Evolutionary conservation across 768 basidiomycete genomes (phyloP), one percentile per base, ranked within the genome.

Genomic region (Mycena vulgaris): DNA sequence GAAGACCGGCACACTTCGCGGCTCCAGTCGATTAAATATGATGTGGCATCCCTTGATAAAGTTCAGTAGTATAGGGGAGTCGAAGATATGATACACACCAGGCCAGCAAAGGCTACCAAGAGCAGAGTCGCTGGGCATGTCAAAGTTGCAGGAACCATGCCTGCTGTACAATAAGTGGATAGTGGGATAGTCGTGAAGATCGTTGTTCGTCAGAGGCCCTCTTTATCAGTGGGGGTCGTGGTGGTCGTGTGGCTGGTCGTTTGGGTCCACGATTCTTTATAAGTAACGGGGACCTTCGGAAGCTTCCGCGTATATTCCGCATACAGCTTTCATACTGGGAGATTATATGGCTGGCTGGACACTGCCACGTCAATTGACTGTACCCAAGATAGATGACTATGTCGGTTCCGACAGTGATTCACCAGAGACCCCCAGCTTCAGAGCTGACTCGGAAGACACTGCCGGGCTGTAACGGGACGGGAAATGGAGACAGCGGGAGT

Each of bases 301-400:
- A 51, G 47, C 28, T 62, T 25, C 45, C 45, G 45, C 33, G 27
- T 21, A 23, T 59, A 13, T 47, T 42, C 30, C 66, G 53, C 27
- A 68, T 68, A 68, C 67, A 68, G 67, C 67, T 47, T 59, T 68
- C 37, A 61, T 55, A 56, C 55, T 45, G 21, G 39, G 39, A 16
- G 14, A 40, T 57, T 45, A 56, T 57, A 61, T 52, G 31, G 61
- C 27, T 49, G 30, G 53, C 25, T 37, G 25, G 47, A n/a, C 67
- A 68, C 42, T 68, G 67, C 60, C 67, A 61, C 59, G 42, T 21
- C 51, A 62, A 62, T 55, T 68, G 66, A 68, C 67, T 67, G 48
- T 25, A 42, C 11, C 37, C 19, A 27, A 21, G 49, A 57, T 33
- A 61, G 66, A 58, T 68, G 66, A 68, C 52, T 53, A 13, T 37